phyloP scores from a whole-genome alignment of 176 grass and related monocot genomes.

The Triticum dicoccoides region DNA sequence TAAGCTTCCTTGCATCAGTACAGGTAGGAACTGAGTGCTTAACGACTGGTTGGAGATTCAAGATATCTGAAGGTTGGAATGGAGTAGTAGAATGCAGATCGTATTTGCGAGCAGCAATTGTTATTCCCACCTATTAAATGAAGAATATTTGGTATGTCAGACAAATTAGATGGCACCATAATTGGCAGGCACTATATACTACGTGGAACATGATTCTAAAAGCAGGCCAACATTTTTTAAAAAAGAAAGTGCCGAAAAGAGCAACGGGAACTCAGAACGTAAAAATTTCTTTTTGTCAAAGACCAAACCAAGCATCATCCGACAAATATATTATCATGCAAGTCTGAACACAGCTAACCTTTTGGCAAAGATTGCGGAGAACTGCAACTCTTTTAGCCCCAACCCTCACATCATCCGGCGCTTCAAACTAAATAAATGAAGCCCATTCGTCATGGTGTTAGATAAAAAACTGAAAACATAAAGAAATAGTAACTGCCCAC shows the following conservation, averaged over 20 bases:
- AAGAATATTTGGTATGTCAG: conserved; percentile 2
- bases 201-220: not conserved
- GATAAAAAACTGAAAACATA: conserved; percentile 20
- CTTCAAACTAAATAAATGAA: conserved; percentile 67
- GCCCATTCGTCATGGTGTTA: not conserved
- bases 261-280: not conserved
- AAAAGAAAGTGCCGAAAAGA: not conserved
- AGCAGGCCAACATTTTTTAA: not conserved
- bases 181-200: not conserved
- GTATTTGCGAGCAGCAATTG: conserved; percentile 76
- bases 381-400: conserved; percentile 63
- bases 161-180: not conserved
- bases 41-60: conserved; percentile 88
- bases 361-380: conserved; percentile 89
- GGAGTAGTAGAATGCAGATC: conserved; percentile 61
- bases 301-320: not conserved
- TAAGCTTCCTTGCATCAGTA: conserved; percentile 79
- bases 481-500: not conserved
- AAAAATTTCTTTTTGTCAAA: not conserved
- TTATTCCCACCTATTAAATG: conserved; percentile 72
- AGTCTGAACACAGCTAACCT: conserved; percentile 43
- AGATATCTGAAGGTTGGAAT: conserved; percentile 81
- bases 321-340: not conserved
- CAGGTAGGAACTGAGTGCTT: conserved; percentile 94
- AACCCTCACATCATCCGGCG: conserved; percentile 63